phyloP scores from a whole-genome alignment of 805 yeast genomes.

The Yamadazyma phyllophila region DNA sequence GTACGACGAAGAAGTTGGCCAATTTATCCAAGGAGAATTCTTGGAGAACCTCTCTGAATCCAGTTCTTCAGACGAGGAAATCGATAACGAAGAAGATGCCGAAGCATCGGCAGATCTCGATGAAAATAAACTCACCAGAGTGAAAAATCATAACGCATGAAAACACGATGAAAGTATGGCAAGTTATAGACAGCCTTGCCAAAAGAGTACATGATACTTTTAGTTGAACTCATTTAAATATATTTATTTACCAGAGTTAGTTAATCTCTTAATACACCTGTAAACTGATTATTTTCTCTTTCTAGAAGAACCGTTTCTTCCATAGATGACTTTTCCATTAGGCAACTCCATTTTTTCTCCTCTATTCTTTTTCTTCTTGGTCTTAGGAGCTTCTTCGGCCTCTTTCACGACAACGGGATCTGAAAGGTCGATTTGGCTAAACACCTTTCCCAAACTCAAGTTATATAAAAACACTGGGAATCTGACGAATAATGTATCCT shows the following conservation, averaged over 20 bases:
- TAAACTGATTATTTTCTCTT: slow-evolving; percentile 10
- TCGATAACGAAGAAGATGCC: slow-evolving; percentile 15
- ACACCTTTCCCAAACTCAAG: slow-evolving; percentile 35
- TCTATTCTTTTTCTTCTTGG: slow-evolving; percentile 30
- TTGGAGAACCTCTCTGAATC: slow-evolving; percentile 44
- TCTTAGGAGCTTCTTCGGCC: slow-evolving; percentile 13
- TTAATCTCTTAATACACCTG: not conserved
- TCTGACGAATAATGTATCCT: slow-evolving; percentile 46
- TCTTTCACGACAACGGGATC: slow-evolving; percentile 1
- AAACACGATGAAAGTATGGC: not conserved
- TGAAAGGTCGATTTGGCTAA: slow-evolving; percentile 8
- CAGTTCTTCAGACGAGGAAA: slow-evolving; percentile 33
- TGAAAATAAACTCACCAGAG: slow-evolving; percentile 42
- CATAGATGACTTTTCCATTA: slow-evolving; percentile 57
- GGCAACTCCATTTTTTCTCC: slow-evolving; percentile 53
- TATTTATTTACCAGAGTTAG: not conserved
- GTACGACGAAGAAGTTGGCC: slow-evolving; percentile 24
- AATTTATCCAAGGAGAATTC: slow-evolving; percentile 30
- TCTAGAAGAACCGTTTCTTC: slow-evolving; percentile 16
- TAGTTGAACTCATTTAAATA: not conserved
- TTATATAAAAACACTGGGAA: slow-evolving; percentile 47
- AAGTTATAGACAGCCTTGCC: not conserved
- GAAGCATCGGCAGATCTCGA: slow-evolving; percentile 18
- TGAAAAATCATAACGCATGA: slow-evolving; percentile 32
- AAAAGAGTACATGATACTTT: not conserved